Percentiles rank a stretch among this genome's conserved stretches.
Evolutionary conservation across 352 stramenopile genomes (phyloP).

Genomic region (Phytophthora ohioensis): DNA sequence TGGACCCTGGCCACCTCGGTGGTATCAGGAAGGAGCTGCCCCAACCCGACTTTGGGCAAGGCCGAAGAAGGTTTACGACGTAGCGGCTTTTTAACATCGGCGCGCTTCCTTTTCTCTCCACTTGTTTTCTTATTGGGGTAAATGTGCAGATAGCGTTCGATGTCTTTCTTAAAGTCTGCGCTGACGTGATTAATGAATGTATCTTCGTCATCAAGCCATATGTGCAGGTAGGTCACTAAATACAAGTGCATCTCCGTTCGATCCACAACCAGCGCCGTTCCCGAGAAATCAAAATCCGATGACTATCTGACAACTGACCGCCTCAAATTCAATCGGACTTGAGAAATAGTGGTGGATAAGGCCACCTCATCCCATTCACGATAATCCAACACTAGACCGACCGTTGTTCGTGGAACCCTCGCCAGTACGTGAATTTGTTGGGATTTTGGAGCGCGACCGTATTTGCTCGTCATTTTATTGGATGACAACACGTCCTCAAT

Average conservation of each 20-base stretch:
- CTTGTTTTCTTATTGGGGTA: constrained; percentile 26
- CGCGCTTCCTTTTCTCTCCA: constrained; percentile 21
- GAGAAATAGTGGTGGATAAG: too few relatives aligned
- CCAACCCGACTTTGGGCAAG: constrained; percentile 19
- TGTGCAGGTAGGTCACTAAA: background rate
- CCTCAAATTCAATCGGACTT: background rate
- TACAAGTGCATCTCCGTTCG: background rate
- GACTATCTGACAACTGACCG: too few relatives aligned
- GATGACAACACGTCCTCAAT: too few relatives aligned
- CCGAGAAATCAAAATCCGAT: too few relatives aligned
- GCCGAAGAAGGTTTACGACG: constrained; percentile 1
- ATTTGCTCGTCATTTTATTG: too few relatives aligned
- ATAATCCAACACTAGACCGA: too few relatives aligned
- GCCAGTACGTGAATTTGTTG: background rate
- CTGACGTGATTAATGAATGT: background rate
- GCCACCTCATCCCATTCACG: too few relatives aligned
- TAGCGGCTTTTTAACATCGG: constrained; percentile 8
- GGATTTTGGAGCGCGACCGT: too few relatives aligned
- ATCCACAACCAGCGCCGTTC: too few relatives aligned
- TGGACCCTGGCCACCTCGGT: background rate
- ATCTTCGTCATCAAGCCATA: too few relatives aligned
- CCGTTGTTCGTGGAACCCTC: background rate
- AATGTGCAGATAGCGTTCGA: constrained; percentile 32
- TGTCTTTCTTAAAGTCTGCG: constrained; percentile 37
- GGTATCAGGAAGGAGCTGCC: constrained; percentile 18